Percentiles rank a stretch among this genome's conserved stretches.
Conservation (phyloP, 2,329 filamentous ascomycete genomes). For the Ploettnerulaceae sp. region DNA sequence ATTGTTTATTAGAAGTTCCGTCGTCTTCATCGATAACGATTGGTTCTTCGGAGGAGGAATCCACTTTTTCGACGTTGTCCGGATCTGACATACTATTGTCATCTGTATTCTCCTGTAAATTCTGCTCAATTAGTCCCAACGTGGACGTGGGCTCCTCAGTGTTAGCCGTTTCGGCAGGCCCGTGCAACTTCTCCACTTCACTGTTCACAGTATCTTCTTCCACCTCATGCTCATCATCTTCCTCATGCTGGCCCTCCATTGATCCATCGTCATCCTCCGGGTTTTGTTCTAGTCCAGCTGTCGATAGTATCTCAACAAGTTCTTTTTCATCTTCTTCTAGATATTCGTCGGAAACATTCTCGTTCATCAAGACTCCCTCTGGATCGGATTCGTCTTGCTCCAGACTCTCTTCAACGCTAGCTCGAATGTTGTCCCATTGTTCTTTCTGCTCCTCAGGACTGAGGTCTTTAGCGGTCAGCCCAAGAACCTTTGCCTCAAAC, state of each 20-base stretch:
- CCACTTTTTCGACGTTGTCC: too few relatives aligned
- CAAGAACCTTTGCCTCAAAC: slow-evolving; percentile 61
- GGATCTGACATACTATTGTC: too few relatives aligned
- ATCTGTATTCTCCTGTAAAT: too few relatives aligned
- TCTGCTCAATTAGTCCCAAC: too few relatives aligned
- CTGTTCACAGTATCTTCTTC: slow-evolving; percentile 1
- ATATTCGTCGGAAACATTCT: slow-evolving; percentile 23
- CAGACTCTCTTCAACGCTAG: slow-evolving; percentile 32
- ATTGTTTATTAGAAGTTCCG: too few relatives aligned
- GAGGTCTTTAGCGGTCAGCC: slow-evolving; percentile 35
- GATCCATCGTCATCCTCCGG: too few relatives aligned
- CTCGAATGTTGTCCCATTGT: slow-evolving; percentile 31
- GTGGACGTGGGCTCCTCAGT: neutral
- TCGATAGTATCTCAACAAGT: neutral
- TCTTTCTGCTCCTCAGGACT: slow-evolving; percentile 24
- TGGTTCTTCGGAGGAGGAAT: too few relatives aligned
- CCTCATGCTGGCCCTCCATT: too few relatives aligned
- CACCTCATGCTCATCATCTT: slow-evolving; percentile 5
- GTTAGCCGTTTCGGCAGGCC: neutral
- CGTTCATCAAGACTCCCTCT: slow-evolving; percentile 11
- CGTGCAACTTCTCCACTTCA: neutral
- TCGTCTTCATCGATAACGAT: too few relatives aligned
- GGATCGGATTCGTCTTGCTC: slow-evolving; percentile 29
- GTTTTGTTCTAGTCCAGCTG: neutral
- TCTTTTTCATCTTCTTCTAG: neutral